Evolutionary conservation across 148 eudicot species (phyloP).

Genomic region (Bassia scoparia): DNA sequence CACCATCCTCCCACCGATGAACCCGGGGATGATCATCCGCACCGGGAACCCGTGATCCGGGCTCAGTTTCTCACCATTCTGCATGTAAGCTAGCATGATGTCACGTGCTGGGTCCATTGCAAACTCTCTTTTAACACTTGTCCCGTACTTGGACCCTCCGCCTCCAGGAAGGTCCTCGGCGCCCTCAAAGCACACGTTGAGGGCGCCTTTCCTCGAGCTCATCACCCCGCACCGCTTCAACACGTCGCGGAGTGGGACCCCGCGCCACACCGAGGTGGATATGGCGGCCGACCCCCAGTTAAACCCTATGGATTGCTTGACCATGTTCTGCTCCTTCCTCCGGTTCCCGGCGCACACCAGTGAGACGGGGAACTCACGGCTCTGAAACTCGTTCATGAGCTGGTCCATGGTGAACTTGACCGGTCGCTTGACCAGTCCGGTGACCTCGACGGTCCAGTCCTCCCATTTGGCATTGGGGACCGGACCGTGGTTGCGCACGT

Average conservation of each 20-base stretch:
- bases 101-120: constrained; percentile 84
- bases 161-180: constrained; percentile 95
- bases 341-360: constrained; percentile 94
- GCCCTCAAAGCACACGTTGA: constrained; percentile 88
- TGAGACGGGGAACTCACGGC: constrained; percentile 64
- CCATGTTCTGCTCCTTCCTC: constrained; percentile 89
- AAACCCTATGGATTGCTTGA: constrained; percentile 72
- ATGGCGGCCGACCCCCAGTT: constrained; percentile 91
- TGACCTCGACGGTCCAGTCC: constrained; percentile 73
- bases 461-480: constrained; percentile 70
- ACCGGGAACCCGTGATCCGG: constrained; percentile 91
- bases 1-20: constrained; percentile 88
- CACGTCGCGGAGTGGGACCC: constrained; percentile 57
- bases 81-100: constrained; percentile 84
- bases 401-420: constrained; percentile 60
- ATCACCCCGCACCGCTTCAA: constrained; percentile 63
- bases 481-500: constrained; percentile 89
- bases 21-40: constrained; percentile 79
- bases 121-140: constrained; percentile 56
- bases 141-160: constrained; percentile 90
- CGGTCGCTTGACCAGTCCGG: constrained; percentile 66
- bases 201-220: constrained; percentile 51
- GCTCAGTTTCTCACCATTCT: constrained; percentile 55
- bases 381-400: constrained; percentile 49
- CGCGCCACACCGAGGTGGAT: constrained; percentile 83